Base-by-base conservation (phyloP, 768 basidiomycete species). In the Serendipita indica region DNA sequence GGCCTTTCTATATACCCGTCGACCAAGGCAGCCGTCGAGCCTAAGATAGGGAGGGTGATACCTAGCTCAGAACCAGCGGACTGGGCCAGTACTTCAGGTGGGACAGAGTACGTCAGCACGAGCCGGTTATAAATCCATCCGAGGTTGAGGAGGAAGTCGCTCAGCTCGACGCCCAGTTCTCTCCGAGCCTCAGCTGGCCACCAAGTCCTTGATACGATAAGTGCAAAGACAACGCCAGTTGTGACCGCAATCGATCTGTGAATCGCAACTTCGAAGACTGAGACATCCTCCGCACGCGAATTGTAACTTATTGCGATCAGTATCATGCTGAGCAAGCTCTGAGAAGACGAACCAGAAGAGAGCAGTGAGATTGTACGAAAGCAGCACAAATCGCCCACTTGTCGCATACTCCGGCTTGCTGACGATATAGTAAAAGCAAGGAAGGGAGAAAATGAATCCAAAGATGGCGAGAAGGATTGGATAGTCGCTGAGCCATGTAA, bases 161-260 rank as follows among this genome's bases (percentile, higher is more conserved):
- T 84, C 3, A 98, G 75, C 0, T 81, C 84, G 61, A 81, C 83
- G 46, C 84, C 81, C 3, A 99, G 73, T 69, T 98, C 94, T 37
- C 86, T 74, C 45, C 94, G 74, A 0, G 96, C 96, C 65, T 96
- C 93, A 6, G 87, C 80, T 1, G 96, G 96, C 94, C 93, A 98
- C 87, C 92, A 91, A 62, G 85, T 84, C 46, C 89, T 75, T 3
- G 89, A 91, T 20, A 96, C 82, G 52, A 97, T 71, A 2, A 83
- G 79, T 0, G 92, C 92, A 87, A 89, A 98, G 1, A 93, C 67
- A 2, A 92, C 89, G 5, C 94, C 96, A 4, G 78, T 77, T 0
- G 77, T 85, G 18, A 99, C 94, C 32, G 93, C 79, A 3, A 84
- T 63, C 0, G 84, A 84, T 46, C 96, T 84, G 65, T 84, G 80